phyloP scores from a whole-genome alignment of 306 rosid genomes.

The Glycine latifolia region DNA sequence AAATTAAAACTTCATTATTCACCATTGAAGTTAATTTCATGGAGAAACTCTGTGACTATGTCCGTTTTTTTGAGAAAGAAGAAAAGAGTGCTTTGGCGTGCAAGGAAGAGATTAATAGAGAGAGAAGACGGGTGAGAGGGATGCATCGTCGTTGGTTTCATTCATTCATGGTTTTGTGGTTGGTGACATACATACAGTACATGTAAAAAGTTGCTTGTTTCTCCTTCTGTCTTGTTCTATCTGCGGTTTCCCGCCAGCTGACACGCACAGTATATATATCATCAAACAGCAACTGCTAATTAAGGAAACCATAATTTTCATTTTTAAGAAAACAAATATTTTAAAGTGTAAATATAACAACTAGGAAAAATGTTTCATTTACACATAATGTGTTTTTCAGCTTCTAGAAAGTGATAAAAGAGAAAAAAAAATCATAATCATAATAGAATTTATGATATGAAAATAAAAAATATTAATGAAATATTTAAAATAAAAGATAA shows the following conservation, averaged over 20 bases:
- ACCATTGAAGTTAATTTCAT: background rate
- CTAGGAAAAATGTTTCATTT: too few species aligned
- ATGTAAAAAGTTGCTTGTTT: conserved; percentile 42
- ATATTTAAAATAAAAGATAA: too few species aligned
- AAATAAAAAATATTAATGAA: too few species aligned
- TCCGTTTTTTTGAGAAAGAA: too few species aligned
- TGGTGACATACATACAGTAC: conserved; percentile 23
- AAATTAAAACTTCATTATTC: too few species aligned
- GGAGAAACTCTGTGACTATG: background rate
- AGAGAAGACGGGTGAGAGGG: background rate
- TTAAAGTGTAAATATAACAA: background rate
- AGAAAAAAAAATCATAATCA: too few species aligned
- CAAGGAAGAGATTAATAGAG: conserved; percentile 12
- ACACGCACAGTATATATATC: conserved; percentile 42
- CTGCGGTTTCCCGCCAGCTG: conserved; percentile 75
- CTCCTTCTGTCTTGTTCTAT: conserved; percentile 46
- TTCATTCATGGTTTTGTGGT: conserved; percentile 9
- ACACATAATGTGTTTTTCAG: too few species aligned
- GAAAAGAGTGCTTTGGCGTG: conserved; percentile 18
- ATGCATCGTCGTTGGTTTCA: conserved; percentile 1
- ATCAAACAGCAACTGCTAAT: background rate
- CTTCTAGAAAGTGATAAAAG: too few species aligned
- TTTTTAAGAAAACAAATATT: background rate
- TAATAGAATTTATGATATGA: too few species aligned
- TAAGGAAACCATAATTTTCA: background rate